Percentiles rank a stretch among this genome's conserved stretches.
Evolutionary conservation across 2,329 filamentous ascomycete species (phyloP).

Genomic region (Paraconiothyrium brasiliense): DNA sequence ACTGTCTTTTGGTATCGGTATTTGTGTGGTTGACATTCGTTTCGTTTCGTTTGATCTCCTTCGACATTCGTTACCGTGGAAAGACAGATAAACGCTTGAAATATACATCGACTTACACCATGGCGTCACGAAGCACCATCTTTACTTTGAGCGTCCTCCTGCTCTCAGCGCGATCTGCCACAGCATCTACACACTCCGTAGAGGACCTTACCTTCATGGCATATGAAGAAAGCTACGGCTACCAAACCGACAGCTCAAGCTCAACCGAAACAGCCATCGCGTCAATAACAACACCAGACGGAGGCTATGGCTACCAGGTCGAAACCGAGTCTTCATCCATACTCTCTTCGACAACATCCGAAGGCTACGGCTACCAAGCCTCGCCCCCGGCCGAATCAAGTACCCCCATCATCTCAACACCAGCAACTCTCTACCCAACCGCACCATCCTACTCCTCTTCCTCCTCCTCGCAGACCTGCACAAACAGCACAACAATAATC

Average conservation of each 20-base stretch:
- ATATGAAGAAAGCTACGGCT: background rate
- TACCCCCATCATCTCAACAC: background rate
- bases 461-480: conserved; percentile 3
- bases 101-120: no score
- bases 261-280: background rate
- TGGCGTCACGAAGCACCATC: conserved; percentile 1
- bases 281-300: background rate
- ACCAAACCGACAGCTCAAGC: background rate
- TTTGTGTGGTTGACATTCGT: background rate
- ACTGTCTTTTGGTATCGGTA: background rate
- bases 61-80: background rate
- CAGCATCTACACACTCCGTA: background rate
- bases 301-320: background rate
- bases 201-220: background rate
- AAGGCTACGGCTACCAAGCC: background rate
- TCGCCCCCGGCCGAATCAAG: no score
- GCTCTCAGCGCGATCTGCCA: conserved; percentile 1
- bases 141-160: background rate
- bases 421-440: background rate
- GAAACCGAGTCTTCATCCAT: background rate
- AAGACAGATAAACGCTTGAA: no score
- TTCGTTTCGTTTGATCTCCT: background rate
- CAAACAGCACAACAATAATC: conserved; percentile 5
- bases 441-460: background rate
- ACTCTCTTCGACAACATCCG: background rate